Percentiles rank a stretch among this genome's conserved stretches.
These are phyloP conservation scores for Rhizophagus clarus DNA, from an alignment of 192 early-diverging fungal genomes.

Conservation along the genomic window DNA sequence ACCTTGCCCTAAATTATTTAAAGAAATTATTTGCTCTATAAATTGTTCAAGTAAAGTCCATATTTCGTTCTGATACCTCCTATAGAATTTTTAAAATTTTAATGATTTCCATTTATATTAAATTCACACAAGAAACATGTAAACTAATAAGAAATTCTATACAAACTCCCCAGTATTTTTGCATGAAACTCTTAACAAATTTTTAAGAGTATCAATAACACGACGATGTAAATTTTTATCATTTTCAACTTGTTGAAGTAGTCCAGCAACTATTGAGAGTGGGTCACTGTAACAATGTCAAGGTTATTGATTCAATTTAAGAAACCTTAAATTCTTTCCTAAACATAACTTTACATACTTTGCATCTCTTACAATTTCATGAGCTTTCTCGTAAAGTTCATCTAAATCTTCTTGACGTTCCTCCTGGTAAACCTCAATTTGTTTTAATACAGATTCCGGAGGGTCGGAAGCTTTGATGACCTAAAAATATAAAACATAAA, in stretches of 20 bases:
- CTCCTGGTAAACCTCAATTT: slow-evolving; percentile 48
- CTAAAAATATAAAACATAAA: not conserved
- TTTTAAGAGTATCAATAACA: slow-evolving; percentile 39
- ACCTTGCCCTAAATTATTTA: slow-evolving; percentile 38
- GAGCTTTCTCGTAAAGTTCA: slow-evolving; percentile 43
- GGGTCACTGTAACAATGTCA: not conserved
- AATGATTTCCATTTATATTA: not conserved
- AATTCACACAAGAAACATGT: too few species aligned
- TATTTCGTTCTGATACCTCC: slow-evolving; percentile 46
- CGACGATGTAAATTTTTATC: slow-evolving; percentile 40
- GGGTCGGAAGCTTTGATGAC: slow-evolving; percentile 30
- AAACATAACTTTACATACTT: slow-evolving; percentile 5
- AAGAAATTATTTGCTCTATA: slow-evolving; percentile 41
- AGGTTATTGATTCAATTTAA: not conserved
- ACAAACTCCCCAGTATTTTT: not conserved
- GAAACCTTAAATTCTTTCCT: not conserved
- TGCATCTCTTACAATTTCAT: slow-evolving; percentile 33
- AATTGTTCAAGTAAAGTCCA: slow-evolving; percentile 55
- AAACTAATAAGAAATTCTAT: not conserved
- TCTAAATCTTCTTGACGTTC: slow-evolving; percentile 47
- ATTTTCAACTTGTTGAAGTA: slow-evolving; percentile 31
- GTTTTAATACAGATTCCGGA: slow-evolving; percentile 45
- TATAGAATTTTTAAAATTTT: slow-evolving; percentile 9
- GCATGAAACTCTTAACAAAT: slow-evolving; percentile 30
- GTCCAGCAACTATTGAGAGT: slow-evolving; percentile 13